Base-by-base conservation (phyloP, 1,284 basidiomycete species). In the Cronartium ribicola region DNA sequence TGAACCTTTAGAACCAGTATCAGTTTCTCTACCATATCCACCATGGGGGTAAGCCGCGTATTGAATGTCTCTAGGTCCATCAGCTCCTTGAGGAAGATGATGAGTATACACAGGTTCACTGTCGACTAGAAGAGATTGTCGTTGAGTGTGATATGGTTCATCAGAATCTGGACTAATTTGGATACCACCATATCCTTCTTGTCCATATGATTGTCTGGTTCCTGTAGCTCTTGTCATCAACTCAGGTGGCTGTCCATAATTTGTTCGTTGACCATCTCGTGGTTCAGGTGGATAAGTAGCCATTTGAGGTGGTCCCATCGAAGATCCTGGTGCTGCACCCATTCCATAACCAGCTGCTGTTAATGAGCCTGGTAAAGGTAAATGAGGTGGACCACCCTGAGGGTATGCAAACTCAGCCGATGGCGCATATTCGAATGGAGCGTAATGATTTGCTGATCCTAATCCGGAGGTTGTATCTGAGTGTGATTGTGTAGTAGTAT, bases 201-300 rank as follows among this genome's bases (percentile, higher is more conserved):
- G 7, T 4, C n/a, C n/a, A 55, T 55, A n/a, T 20, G 29, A 6
- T 55, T 20, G 29, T 20, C 51, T 55, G 3, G 51, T 55, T 55
- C 51, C 51, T 20, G n/a, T 17, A 55, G 7, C 29, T 55, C 51
- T 0, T 6, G 51, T 29, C 14, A 55, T 55, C 51, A 55, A 20
- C 17, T 55, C 51, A 55, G 51, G 51, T 55, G 51, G 29, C n/a
- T 55, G 51, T 55, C 3, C 51, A 29, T 1, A 20, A 55, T 55
- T 4, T 17, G 5, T 8, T 8, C 17, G 5, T 51, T 51, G 48
- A 51, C 4, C 17, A n/a, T 29, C n/a, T n/a, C n/a, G n/a, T n/a
- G n/a, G n/a, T 20, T 55, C 51, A 55, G 51, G 51, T 55, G 51
- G 51, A 55, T 55, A 55, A 55, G 51, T 55, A n/a, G 29, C 51